Evolutionary conservation across 2,329 filamentous ascomycete genomes (phyloP).

Genomic region (Epicoccum nigrum): DNA sequence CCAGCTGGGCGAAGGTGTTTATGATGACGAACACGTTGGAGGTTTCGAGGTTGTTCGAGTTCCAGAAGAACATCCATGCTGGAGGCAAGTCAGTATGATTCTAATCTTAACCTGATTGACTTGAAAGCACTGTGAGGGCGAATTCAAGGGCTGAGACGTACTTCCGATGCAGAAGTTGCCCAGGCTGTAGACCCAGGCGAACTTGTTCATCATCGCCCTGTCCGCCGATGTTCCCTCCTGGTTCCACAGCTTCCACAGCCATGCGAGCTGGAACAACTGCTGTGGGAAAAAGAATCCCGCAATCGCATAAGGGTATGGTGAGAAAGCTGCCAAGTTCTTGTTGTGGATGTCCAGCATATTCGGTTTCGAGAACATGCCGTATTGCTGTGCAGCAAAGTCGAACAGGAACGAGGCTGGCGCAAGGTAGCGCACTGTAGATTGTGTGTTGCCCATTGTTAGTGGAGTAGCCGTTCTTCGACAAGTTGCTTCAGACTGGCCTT

Average conservation of each 20-base stretch:
- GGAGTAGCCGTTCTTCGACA: neutral
- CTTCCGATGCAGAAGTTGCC: slow-evolving; percentile 66
- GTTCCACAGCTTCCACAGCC: slow-evolving; percentile 63
- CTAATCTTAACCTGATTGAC: too few relatives aligned
- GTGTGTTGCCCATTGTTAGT: slow-evolving; percentile 58
- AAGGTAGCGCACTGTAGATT: slow-evolving; percentile 61
- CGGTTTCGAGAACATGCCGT: slow-evolving; percentile 62
- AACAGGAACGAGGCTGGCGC: slow-evolving; percentile 62
- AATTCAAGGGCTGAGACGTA: slow-evolving; percentile 37
- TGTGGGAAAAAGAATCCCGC: slow-evolving; percentile 67
- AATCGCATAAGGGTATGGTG: slow-evolving; percentile 64
- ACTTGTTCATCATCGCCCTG: slow-evolving; percentile 58
- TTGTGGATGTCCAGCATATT: slow-evolving; percentile 67
- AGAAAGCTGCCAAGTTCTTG: slow-evolving; percentile 64
- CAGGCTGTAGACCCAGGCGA: slow-evolving; percentile 61
- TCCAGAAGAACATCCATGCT: slow-evolving; percentile 70
- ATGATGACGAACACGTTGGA: slow-evolving; percentile 62
- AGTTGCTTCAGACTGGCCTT: neutral
- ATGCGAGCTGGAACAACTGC: slow-evolving; percentile 63
- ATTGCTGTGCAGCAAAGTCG: slow-evolving; percentile 65
- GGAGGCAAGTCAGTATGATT: neutral
- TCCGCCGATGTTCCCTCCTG: slow-evolving; percentile 54
- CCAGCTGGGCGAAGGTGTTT: slow-evolving; percentile 62
- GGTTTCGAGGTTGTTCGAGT: slow-evolving; percentile 56
- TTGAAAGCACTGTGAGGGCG: neutral